Base-by-base conservation (phyloP, 495 filamentous ascomycete genomes). In the Xylaria venustula region DNA sequence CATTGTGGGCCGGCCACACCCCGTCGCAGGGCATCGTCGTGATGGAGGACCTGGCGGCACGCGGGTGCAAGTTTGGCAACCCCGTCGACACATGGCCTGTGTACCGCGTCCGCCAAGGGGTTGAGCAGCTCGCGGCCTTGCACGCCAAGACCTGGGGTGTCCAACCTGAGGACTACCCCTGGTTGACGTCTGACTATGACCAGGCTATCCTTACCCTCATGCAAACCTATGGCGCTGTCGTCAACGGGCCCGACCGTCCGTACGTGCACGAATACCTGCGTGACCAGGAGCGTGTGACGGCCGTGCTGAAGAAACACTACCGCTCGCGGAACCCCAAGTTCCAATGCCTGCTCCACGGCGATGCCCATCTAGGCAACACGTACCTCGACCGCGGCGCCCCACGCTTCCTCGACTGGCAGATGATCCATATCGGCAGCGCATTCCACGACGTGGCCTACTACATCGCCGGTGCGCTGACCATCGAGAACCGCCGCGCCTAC, bases 141-240 rank as follows among this genome's bases (percentile, higher is more conserved):
- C 72, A 75, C 55, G 72, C 72, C n/a, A 65, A 68, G 45, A 73
- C 71, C 7, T 75, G 72, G 72, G 72, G 72, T 14, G 65, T 62
- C 37, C 61, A 52, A 15, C 45, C 65, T 11, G 63, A 61, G 25
- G 64, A 70, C 40, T 68, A 67, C 37, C 71, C 72, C 30, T 72
- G 69, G 70, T 50, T 64, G 4, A 49, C 53, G n/a, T 22, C 52
- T 7, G 57, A 55, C 9, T 71, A 71, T 45, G 68, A 68, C 45
- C 47, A 52, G 17, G 63, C 61, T 8, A 63, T 71, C 53, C 49
- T 41, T 15, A 57, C 54, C 3, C 67, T 73, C 23, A 53, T 63
- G 49, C 30, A 67, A 41, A 54, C 62, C 17, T 73, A 67, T 59
- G 62, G 61, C 28, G 58, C 52, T 9, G 63, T 67, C 26, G 64